Evolutionary conservation across 2,329 filamentous ascomycete genomes (phyloP), one percentile per base, ranked within the genome.

Genomic region (Aspergillus calidoustus): DNA sequence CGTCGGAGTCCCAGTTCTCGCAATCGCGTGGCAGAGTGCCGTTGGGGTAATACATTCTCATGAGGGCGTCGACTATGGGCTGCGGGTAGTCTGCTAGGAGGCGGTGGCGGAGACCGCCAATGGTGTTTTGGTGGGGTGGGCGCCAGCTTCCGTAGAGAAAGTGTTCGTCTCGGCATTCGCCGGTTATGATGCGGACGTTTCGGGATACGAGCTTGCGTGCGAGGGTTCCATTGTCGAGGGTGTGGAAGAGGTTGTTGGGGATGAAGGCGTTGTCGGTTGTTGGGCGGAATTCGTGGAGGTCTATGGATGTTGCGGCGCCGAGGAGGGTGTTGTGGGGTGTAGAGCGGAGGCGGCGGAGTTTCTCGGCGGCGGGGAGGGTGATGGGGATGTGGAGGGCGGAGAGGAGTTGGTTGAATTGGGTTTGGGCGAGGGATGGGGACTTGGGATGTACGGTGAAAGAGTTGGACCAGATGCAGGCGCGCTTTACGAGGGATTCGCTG

Each of bases 161-260:
- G 64, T 82, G 82, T 69, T 87, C 85, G 61, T 86, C 81, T 52
- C 76, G 70, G 60, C 83, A 86, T 70, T 87, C 85, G 41, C 85
- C 85, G 17, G 83, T 80, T 58, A 87, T 74, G 48, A 87, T 73
- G 22, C 79, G 79, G 49, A 86, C 71, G 34, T 79, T 78, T 2
- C 83, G 79, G 1, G 69, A 65, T 44, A 78, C 76, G 69, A 86
- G 76, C 3, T 72, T 73, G 3, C 67, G 64, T 0, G 81, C 84
- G 59, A 85, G 84, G 4, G 71, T 71, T 15, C 84, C 84, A 44
- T 71, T 79, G 66, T 82, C 80, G 38, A 87, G 79, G 28, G 80
- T 75, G 1, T 69, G 43, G 52, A 85, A 80, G 23, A 85, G 72
- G 3, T 73, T 69, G 17, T 72, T 69, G 0, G 74, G 72, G 5